Conservation (phyloP, 1,284 basidiomycete genomes). For the Trametes versicolor region DNA sequence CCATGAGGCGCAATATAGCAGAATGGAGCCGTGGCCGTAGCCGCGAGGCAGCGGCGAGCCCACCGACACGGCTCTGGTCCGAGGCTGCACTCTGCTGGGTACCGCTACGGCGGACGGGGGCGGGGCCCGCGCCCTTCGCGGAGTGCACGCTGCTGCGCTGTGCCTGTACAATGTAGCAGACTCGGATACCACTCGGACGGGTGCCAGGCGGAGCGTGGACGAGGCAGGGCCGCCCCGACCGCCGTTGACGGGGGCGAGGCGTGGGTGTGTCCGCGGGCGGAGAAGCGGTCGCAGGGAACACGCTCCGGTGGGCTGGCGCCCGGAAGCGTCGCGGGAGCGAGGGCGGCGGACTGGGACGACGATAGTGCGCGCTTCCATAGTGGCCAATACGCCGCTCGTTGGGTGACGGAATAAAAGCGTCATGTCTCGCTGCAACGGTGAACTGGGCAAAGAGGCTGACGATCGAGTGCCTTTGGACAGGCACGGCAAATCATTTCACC, state of each 20-base stretch:
- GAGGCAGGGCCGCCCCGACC: neutral
- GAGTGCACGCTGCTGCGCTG: neutral
- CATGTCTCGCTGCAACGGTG: no score
- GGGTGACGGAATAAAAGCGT: no score
- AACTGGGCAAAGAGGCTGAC: no score
- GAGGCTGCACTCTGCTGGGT: no score
- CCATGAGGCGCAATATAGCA: no score
- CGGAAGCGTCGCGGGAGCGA: conserved; percentile 10
- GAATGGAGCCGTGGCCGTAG: no score
- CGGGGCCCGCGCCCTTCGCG: neutral
- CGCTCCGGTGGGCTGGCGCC: neutral
- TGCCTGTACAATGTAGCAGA: neutral
- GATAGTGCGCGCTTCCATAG: neutral
- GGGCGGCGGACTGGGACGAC: neutral
- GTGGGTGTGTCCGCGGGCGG: conserved; percentile 8
- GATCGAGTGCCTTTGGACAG: no score
- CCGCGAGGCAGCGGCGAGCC: neutral
- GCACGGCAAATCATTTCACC: no score
- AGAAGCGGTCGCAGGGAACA: conserved; percentile 1
- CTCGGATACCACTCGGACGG: no score
- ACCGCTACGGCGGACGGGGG: no score
- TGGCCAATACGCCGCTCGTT: no score
- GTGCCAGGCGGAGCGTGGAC: no score
- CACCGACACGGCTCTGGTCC: neutral
- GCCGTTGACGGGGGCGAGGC: neutral